Percentiles rank a stretch among this genome's conserved stretches.
Conservation (phyloP, 2,329 filamentous ascomycete genomes). For the Ophiostoma australiae region DNA sequence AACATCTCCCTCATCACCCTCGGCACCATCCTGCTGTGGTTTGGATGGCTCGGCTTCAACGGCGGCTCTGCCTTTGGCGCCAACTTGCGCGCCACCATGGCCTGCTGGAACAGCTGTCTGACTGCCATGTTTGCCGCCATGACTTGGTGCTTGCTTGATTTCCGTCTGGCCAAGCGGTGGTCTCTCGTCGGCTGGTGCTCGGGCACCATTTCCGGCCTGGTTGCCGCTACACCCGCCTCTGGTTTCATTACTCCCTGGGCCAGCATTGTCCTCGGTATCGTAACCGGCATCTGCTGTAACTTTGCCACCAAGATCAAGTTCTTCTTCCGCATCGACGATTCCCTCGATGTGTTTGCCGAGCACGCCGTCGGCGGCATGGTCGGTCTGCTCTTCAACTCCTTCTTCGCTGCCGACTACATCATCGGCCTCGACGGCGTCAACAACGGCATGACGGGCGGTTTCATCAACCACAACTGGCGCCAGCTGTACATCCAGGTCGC, state of each 20-base stretch:
- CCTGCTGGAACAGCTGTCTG: constrained; percentile 96
- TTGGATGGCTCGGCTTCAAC: constrained; percentile 98
- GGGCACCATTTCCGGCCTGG: constrained; percentile 64
- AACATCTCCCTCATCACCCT: constrained; percentile 97
- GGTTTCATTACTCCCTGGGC: constrained; percentile 65
- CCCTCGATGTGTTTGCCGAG: constrained; percentile 67
- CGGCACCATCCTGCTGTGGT: constrained; percentile 93
- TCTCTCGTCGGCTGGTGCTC: constrained; percentile 73
- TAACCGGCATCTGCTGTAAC: constrained; percentile 62
- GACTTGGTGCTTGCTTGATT: constrained; percentile 94
- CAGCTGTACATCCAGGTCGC: constrained; percentile 76
- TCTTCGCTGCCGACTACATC: constrained; percentile 65
- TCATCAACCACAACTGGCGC: constrained; percentile 68
- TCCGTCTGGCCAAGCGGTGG: constrained; percentile 90
- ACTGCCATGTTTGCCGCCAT: constrained; percentile 88
- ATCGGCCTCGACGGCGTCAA: constrained; percentile 75
- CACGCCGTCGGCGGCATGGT: constrained; percentile 66
- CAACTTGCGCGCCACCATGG: constrained; percentile 90
- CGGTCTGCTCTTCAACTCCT: constrained; percentile 65
- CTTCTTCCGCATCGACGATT: constrained; percentile 62
- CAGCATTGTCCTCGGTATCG: constrained; percentile 60
- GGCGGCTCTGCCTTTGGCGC: constrained; percentile 91
- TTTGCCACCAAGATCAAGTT: constrained; percentile 63
- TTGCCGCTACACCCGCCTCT: constrained; percentile 64
- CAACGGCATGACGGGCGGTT: constrained; percentile 60